These are phyloP conservation scores for Furcasterigmium sp. DNA, from an alignment of 2,329 filamentous ascomycete species.

Conservation along the genomic window DNA sequence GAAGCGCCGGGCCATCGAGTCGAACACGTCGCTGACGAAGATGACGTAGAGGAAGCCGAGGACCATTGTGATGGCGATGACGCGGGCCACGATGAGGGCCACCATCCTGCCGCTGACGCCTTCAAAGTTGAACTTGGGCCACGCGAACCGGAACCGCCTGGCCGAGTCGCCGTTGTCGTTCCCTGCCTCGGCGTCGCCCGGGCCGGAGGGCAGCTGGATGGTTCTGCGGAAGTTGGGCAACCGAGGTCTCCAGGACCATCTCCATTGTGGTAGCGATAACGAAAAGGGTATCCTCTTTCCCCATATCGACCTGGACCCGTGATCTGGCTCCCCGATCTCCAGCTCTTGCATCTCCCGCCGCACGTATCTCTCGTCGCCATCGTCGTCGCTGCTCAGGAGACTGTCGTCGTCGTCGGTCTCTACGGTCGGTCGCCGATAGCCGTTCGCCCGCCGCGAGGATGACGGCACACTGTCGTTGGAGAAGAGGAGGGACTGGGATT, in stretches of 20 bases:
- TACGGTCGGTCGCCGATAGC: conserved; percentile 77
- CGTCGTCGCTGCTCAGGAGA: conserved; percentile 41
- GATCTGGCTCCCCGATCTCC: conserved; percentile 68
- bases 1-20: conserved; percentile 56
- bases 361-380: conserved; percentile 55
- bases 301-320: conserved; percentile 39
- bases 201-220: conserved; percentile 40
- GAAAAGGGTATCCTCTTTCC: conserved; percentile 51
- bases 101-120: neutral
- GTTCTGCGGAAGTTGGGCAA: conserved; percentile 42
- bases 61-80: conserved; percentile 71
- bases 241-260: conserved; percentile 49
- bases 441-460: conserved; percentile 39
- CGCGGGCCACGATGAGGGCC: conserved; percentile 60
- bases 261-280: conserved; percentile 48
- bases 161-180: conserved; percentile 16
- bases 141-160: neutral
- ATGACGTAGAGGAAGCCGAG: conserved; percentile 76
- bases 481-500: conserved; percentile 71
- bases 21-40: conserved; percentile 81
- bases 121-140: conserved; percentile 9
- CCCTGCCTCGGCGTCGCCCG: conserved; percentile 16
- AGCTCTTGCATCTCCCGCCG: conserved; percentile 84
- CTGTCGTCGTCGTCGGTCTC: conserved; percentile 67
- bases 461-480: conserved; percentile 37